Evolutionary conservation across 176 grass and related monocot genomes (phyloP), one percentile per base, ranked within the genome.

Genomic region (Cenchrus fungigraminus): DNA sequence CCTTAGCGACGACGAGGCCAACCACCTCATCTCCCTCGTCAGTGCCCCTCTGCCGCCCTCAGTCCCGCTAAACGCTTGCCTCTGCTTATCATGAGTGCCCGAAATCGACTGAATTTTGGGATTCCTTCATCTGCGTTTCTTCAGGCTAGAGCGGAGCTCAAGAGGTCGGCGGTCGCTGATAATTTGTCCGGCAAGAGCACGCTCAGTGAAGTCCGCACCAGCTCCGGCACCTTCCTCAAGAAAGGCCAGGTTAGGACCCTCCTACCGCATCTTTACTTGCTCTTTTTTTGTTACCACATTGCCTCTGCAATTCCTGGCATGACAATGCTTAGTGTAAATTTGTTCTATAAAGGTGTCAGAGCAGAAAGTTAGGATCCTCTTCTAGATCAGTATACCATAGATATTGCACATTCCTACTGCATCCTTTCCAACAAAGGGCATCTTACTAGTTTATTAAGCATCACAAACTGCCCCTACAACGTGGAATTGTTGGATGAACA

Each of bases 1-100:
- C 79, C 88, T 99, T 74, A 94, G 75, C 56, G 88, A 92, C 59
- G 86, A 94, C 86, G 97, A 99, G 85, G 92, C 90, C 71, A 93
- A 99, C 79, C 97, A 99, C 80, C 83, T 99, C 71, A 87, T 94
- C 69, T 91, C 88, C 69, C 86, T 99, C 50, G 97, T 96, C 86
- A 83, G 87, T 89, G 34, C 67, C 50, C 45, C 71, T 59, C 46
- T 52, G 4, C 81, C 70, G 4, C 66, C 32, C 79, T 43, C 66
- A 19, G 31, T 71, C 15, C 73, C 51, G 5, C 13, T 8, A 5
- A 68, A 37, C 44, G 9, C 16, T 22, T n/a, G 17, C 12, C 25
- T 67, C 66, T 34, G 44, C 49, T 59, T 71, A 15, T 56, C 40
- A 42, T 32, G 49, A 15, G 29, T 74, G 45, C n/a, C n/a, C 10